These are phyloP conservation scores for Serpula lacrymans DNA, from an alignment of 768 basidiomycete species.

Conservation along the genomic window DNA sequence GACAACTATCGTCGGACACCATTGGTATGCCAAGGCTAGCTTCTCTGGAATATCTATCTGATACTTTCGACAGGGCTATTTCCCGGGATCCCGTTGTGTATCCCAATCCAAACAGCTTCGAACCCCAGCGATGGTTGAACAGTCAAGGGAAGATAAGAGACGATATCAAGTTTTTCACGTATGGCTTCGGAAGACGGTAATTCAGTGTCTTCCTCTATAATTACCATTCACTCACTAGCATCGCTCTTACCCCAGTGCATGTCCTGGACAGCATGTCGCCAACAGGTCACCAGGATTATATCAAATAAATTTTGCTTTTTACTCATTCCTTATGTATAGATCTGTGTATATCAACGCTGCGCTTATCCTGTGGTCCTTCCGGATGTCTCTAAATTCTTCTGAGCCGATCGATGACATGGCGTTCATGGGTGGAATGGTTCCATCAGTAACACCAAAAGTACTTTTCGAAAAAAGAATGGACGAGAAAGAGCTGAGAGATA, in stretches of 20 bases:
- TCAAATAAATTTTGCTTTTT: not conserved
- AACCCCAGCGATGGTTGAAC: constrained; percentile 49
- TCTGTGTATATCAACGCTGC: constrained; percentile 61
- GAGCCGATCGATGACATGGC: constrained; percentile 56
- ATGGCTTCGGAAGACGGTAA: constrained; percentile 42
- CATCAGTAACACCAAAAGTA: constrained; percentile 52
- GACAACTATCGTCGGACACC: constrained; percentile 28
- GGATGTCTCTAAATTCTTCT: constrained; percentile 39
- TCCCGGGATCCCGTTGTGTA: constrained; percentile 50
- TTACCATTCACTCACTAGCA: not conserved
- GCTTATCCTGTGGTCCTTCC: constrained; percentile 58
- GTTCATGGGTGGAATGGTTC: constrained; percentile 57
- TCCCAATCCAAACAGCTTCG: constrained; percentile 50
- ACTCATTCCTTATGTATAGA: constrained; percentile 14
- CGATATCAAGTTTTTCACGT: constrained; percentile 43
- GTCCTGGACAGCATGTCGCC: constrained; percentile 56
- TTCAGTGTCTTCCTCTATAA: constrained; percentile 1
- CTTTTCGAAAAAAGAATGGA: constrained; percentile 44
- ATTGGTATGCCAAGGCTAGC: constrained; percentile 26
- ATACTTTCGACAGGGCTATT: constrained; percentile 34
- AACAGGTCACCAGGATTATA: constrained; percentile 28
- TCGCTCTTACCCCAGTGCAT: constrained; percentile 36
- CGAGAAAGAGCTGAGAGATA: constrained; percentile 4
- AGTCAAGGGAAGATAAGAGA: constrained; percentile 39
- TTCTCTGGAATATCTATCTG: too few species aligned